phyloP scores from a whole-genome alignment of 495 filamentous ascomycete genomes.

The Talaromyces nanjingensis region DNA sequence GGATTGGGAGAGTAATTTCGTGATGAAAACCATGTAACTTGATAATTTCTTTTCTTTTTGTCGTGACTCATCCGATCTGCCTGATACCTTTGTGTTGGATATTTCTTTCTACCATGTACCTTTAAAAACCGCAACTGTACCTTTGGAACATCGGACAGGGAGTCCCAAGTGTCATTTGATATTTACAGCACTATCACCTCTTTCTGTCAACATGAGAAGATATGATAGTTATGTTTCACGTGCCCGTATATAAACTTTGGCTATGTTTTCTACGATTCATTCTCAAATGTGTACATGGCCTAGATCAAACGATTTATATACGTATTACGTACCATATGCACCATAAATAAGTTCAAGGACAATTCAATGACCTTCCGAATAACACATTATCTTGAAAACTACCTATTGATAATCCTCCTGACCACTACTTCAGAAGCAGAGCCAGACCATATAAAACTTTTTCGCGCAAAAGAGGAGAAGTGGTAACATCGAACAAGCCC shows the following conservation, averaged over 20 bases:
- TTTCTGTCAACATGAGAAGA: not conserved
- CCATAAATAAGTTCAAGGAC: not conserved
- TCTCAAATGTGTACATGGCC: not conserved
- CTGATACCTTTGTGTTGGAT: conserved; percentile 8
- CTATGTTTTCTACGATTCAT: not conserved
- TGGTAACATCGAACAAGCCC: conserved; percentile 6
- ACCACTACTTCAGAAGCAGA: not conserved
- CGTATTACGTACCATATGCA: not conserved
- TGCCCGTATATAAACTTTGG: not conserved
- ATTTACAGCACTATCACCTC: not conserved
- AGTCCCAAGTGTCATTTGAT: not conserved
- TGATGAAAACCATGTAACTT: conserved; percentile 3
- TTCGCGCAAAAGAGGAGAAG: not conserved
- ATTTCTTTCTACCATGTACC: conserved; percentile 8
- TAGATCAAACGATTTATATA: not conserved
- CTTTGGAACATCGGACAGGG: not conserved
- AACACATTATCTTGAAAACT: not conserved
- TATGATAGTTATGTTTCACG: not conserved
- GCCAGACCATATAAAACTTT: not conserved
- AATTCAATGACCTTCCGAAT: not conserved
- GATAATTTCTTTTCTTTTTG: conserved; percentile 2
- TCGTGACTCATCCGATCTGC: not conserved
- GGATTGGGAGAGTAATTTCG: conserved; percentile 45
- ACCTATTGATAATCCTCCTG: not conserved
- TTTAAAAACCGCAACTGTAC: conserved; percentile 6